Conservation (phyloP, 192 early-diverging fungal genomes). For the Obelidium mucronatum region DNA sequence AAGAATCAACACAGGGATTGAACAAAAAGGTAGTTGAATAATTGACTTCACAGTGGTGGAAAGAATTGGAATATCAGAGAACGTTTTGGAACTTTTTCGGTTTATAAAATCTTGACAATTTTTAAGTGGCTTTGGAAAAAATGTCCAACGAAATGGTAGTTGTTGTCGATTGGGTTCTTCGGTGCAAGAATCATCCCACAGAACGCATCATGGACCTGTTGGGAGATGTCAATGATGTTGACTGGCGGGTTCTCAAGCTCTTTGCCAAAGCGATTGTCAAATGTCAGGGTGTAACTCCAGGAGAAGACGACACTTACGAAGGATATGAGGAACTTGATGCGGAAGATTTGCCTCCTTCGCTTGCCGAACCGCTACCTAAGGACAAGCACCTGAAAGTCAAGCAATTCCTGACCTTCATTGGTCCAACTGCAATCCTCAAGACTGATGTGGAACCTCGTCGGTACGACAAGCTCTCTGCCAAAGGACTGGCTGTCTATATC, state of each 20-base stretch:
- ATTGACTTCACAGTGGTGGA: no score
- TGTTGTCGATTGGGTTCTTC: conserved; percentile 1
- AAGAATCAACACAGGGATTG: no score
- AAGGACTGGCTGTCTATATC: neutral
- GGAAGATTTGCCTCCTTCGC: conserved; percentile 2
- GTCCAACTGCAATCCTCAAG: conserved; percentile 1
- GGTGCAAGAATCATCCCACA: conserved; percentile 1
- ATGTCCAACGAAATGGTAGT: conserved; percentile 4
- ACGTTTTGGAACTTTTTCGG: no score
- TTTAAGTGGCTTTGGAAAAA: no score
- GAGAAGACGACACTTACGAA: conserved; percentile 1
- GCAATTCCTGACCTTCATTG: conserved; percentile 5
- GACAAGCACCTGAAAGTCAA: conserved; percentile 16
- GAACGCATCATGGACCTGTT: conserved; percentile 3
- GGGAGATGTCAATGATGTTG: conserved; percentile 3
- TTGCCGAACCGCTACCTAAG: conserved; percentile 2
- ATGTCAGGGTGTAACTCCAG: conserved; percentile 1
- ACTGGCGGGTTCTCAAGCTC: conserved; percentile 3
- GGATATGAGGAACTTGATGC: conserved; percentile 1
- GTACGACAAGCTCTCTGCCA: conserved; percentile 12
- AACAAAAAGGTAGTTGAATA: no score
- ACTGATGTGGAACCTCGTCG: conserved; percentile 2
- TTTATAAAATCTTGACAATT: no score
- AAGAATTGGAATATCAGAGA: no score
- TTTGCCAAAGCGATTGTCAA: conserved; percentile 4